Base-by-base conservation (phyloP, 2,329 filamentous ascomycete genomes). In the Lomentospora prolificans region DNA sequence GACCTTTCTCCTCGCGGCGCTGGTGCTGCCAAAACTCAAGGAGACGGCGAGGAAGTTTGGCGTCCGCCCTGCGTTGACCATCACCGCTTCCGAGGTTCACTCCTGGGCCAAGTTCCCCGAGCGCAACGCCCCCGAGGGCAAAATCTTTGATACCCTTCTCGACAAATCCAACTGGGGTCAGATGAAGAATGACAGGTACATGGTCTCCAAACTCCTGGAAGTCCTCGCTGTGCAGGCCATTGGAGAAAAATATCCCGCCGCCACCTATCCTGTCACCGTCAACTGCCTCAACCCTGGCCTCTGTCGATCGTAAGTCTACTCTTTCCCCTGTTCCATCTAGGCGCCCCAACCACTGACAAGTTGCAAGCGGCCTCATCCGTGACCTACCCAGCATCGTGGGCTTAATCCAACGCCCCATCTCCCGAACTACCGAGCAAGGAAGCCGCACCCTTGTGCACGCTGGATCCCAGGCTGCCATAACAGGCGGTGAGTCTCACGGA, bases 1-100 rank as follows among this genome's bases (percentile, higher is more conserved):
- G 3, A 78, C 73, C 0, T 71, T 74, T 33, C 63, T 79, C 27
- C 65, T 79, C 55, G 69, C 70, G 0, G 44, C 78, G 9, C 58
- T 72, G 52, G 59, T 77, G 19, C 61, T 80, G 19, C 75, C 76
- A 1, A 60, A 63, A 24, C 59, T 80, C 2, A 30, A 36, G 36
- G 14, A 22, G 36, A 46, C 36, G 36, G 52, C 52, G 24, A 7
- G 31, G 27, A 30, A 54, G 24, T 46, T 28, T 22, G 24, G 36
- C 24, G 19, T 54, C 3, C 12, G 33, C 3, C 36, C 52, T n/a
- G 30, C 25, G 6, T 44, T 54, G 10, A 46, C 52, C 17, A 46
- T 54, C n/a, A 24, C 61, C 55, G 12, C 33, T 25, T 14, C 58
- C 57, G 8, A 61, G 36, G 33, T 59, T 57, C 36, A 61, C 51